Percentiles rank a stretch among this genome's conserved stretches.
Evolutionary conservation across 257 asterid species (phyloP).

Genomic region (Plectranthus barbatus): DNA sequence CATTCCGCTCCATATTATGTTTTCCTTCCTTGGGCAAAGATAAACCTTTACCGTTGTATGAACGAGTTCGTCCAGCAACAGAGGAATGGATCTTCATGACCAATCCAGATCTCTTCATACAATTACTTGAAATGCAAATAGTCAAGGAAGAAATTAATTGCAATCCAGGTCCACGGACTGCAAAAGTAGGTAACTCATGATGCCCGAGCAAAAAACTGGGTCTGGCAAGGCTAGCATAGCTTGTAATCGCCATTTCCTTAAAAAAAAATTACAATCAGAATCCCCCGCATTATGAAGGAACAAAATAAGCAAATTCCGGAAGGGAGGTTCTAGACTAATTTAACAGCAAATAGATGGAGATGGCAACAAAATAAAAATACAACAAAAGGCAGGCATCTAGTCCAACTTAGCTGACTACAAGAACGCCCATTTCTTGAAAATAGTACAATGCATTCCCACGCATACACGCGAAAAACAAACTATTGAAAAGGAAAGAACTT

Average conservation of each 20-base stretch:
- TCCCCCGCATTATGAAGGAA: slow-evolving; percentile 22
- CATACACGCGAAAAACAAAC: neutral
- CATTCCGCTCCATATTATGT: slow-evolving; percentile 23
- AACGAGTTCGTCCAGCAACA: slow-evolving; percentile 37
- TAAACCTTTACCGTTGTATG: slow-evolving; percentile 23
- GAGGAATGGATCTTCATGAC: slow-evolving; percentile 42
- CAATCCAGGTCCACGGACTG: slow-evolving; percentile 27
- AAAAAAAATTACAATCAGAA: slow-evolving; percentile 10
- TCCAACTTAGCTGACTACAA: neutral
- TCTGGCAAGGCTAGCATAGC: slow-evolving; percentile 43
- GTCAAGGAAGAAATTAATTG: slow-evolving; percentile 27
- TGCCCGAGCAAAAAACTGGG: slow-evolving; percentile 52
- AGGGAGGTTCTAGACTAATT: neutral
- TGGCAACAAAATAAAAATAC: neutral
- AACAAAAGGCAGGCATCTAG: neutral
- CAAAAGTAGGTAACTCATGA: slow-evolving; percentile 46
- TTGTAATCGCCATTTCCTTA: slow-evolving; percentile 46
- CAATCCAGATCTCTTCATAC: slow-evolving; percentile 27
- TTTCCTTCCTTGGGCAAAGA: slow-evolving; percentile 27
- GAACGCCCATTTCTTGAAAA: neutral
- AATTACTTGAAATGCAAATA: slow-evolving; percentile 23
- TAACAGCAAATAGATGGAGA: neutral
- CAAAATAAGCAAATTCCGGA: neutral
- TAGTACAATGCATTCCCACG: neutral
- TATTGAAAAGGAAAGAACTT: neutral